A percentile compares a stretch with the other conserved stretches of the same genome.
These are phyloP conservation scores for Aureobasidium mangrovei DNA, from an alignment of 2,329 filamentous ascomycete species.

Conservation along the genomic window DNA sequence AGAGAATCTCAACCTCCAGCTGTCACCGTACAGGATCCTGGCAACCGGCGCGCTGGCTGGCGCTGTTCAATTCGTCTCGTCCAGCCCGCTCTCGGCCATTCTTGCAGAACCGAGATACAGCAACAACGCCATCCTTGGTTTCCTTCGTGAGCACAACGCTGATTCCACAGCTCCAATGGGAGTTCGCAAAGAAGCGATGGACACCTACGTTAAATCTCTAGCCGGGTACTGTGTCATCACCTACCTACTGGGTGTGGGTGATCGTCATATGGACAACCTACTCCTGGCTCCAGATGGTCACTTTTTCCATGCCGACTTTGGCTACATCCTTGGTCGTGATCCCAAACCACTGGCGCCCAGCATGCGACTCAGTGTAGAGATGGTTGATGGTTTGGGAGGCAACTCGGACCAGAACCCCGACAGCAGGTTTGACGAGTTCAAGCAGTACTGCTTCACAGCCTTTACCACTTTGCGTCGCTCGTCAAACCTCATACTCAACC, in stretches of 20 bases:
- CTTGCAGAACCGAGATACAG: slow-evolving; percentile 58
- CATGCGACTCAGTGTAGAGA: slow-evolving; percentile 95
- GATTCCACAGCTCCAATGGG: slow-evolving; percentile 73
- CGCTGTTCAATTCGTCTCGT: slow-evolving; percentile 80
- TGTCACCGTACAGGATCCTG: slow-evolving; percentile 92
- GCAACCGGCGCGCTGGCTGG: slow-evolving; percentile 85
- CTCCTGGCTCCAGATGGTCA: slow-evolving; percentile 81
- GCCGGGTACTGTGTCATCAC: slow-evolving; percentile 98
- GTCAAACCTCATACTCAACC: slow-evolving; percentile 81
- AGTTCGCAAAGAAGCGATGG: slow-evolving; percentile 83
- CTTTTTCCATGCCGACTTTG: slow-evolving; percentile 98
- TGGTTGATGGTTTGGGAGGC: slow-evolving; percentile 98
- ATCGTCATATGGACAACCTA: slow-evolving; percentile 91
- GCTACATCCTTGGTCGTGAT: slow-evolving; percentile 93
- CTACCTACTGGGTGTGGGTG: slow-evolving; percentile 91
- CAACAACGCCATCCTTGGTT: slow-evolving; percentile 66
- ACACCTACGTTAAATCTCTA: slow-evolving; percentile 91
- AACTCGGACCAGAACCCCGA: slow-evolving; percentile 23
- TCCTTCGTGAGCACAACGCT: slow-evolving; percentile 81
- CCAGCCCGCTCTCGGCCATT: slow-evolving; percentile 73
- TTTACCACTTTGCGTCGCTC: slow-evolving; percentile 87
- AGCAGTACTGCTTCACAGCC: slow-evolving; percentile 91
- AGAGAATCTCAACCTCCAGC: slow-evolving; percentile 89
- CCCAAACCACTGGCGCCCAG: slow-evolving; percentile 94
- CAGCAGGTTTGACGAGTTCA: slow-evolving; percentile 73